These are phyloP conservation scores for Hemisphaericaspora subhashii DNA, from an alignment of 1,139 yeast genomes.

Conservation along the genomic window DNA sequence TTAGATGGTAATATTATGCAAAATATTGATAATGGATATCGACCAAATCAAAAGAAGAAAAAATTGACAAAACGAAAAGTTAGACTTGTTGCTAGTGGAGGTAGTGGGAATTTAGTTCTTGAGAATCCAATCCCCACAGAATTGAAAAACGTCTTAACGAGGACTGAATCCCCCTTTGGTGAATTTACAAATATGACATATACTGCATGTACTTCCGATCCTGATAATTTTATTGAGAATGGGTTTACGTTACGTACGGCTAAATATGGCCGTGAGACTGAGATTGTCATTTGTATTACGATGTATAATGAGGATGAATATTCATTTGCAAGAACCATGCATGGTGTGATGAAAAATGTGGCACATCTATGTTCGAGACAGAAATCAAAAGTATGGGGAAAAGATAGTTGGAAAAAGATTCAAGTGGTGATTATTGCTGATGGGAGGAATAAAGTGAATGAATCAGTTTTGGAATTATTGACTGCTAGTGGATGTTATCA, in stretches of 20 bases:
- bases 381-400: conserved; percentile 88
- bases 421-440: conserved; percentile 90
- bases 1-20: conserved; percentile 50
- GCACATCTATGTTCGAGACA: conserved; percentile 81
- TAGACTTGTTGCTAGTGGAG: conserved; percentile 54
- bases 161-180: conserved; percentile 74
- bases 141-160: conserved; percentile 71
- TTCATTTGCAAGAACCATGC: conserved; percentile 87
- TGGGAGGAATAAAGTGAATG: conserved; percentile 85
- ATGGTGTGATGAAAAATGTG: conserved; percentile 88
- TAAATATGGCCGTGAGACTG: conserved; percentile 83
- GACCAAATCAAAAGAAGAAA: conserved; percentile 36
- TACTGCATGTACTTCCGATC: conserved; percentile 89
- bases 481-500: conserved; percentile 96
- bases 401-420: conserved; percentile 92
- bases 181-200: conserved; percentile 94
- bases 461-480: conserved; percentile 77
- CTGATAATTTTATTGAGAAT: conserved; percentile 73
- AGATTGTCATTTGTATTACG: conserved; percentile 84
- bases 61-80: conserved; percentile 51
- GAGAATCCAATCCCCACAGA: conserved; percentile 95
- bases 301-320: conserved; percentile 95
- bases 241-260: conserved; percentile 88
- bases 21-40: conserved; percentile 39
- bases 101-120: conserved; percentile 76